Conservation (phyloP, 2,329 filamentous ascomycete genomes). For the Pseudogymnoascus verrucosus region DNA sequence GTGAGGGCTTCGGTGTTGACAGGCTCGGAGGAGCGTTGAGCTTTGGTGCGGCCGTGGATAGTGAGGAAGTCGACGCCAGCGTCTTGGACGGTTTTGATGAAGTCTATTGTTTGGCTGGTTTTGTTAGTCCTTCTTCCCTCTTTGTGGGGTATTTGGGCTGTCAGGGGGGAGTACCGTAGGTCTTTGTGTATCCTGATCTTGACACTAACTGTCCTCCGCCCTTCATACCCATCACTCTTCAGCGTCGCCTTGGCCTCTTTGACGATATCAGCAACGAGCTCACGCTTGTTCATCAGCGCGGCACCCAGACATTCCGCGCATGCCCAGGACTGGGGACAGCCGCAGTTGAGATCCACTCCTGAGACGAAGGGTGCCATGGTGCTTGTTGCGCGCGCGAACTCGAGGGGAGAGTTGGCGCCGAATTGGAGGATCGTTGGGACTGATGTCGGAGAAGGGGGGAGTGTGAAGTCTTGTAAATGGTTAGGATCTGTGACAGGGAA, state of each 20-base stretch:
- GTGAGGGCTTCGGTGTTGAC: slow-evolving; percentile 55
- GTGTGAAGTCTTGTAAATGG: slow-evolving; percentile 44
- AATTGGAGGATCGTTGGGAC: slow-evolving; percentile 61
- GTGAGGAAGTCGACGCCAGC: slow-evolving; percentile 59
- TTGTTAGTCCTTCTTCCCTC: not conserved
- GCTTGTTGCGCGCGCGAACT: slow-evolving; percentile 54
- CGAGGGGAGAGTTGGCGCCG: slow-evolving; percentile 51
- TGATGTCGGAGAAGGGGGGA: slow-evolving; percentile 44
- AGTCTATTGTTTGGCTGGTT: slow-evolving; percentile 41
- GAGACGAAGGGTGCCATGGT: slow-evolving; percentile 54
- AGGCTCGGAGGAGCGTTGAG: slow-evolving; percentile 52
- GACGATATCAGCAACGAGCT: slow-evolving; percentile 60
- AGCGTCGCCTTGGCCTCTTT: slow-evolving; percentile 46
- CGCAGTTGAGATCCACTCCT: slow-evolving; percentile 65
- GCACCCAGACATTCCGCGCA: slow-evolving; percentile 61
- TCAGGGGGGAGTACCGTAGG: slow-evolving; percentile 35
- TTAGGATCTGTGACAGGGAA: slow-evolving; percentile 11
- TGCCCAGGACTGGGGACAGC: slow-evolving; percentile 66
- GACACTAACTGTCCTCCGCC: slow-evolving; percentile 49
- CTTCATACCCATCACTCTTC: slow-evolving; percentile 42
- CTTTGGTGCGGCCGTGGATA: slow-evolving; percentile 57
- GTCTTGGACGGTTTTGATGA: slow-evolving; percentile 53
- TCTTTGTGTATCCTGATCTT: slow-evolving; percentile 64
- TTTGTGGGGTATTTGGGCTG: not conserved
- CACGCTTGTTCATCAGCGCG: slow-evolving; percentile 57